Conservation (phyloP, 495 filamentous ascomycete genomes). For the Annulohypoxylon nitens region DNA sequence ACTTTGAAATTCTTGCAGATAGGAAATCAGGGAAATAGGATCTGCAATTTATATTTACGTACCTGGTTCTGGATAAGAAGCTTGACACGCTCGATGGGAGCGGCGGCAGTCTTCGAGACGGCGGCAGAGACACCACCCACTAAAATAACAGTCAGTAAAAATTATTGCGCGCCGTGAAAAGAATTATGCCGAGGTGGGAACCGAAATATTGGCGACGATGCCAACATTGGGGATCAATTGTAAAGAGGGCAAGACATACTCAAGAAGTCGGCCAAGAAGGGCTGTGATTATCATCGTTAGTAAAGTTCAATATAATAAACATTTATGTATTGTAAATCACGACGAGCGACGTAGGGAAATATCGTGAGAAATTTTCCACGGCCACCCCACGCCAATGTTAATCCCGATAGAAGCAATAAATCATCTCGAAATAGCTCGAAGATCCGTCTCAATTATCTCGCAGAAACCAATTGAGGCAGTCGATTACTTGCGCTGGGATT, state of each 20-base stretch:
- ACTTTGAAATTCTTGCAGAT: conserved; percentile 21
- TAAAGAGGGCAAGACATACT: conserved; percentile 74
- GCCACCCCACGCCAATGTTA: conserved; percentile 33
- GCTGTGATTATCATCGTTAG: conserved; percentile 57
- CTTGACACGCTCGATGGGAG: conserved; percentile 99
- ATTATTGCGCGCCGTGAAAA: conserved; percentile 39
- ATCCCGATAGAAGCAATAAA: conserved; percentile 22
- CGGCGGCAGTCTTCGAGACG: conserved; percentile 99
- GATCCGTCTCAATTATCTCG: conserved; percentile 31
- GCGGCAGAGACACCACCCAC: conserved; percentile 99
- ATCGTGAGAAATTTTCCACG: conserved; percentile 43
- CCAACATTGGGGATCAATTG: conserved; percentile 14
- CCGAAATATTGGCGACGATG: conserved; percentile 9
- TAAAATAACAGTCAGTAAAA: conserved; percentile 56
- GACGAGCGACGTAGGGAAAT: conserved; percentile 1
- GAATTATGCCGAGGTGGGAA: conserved; percentile 33
- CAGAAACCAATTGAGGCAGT: conserved; percentile 50
- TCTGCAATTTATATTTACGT: conserved; percentile 55
- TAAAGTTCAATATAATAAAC: conserved; percentile 22
- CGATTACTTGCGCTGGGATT: conserved; percentile 40
- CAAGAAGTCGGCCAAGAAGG: conserved; percentile 94
- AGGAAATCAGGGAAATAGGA: conserved; percentile 1
- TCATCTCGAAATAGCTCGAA: conserved; percentile 44
- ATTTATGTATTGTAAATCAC: not conserved
- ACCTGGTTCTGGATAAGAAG: conserved; percentile 99